Conservation (phyloP, 371 early-diverging fungal genomes). For the Mortierella sp. region DNA sequence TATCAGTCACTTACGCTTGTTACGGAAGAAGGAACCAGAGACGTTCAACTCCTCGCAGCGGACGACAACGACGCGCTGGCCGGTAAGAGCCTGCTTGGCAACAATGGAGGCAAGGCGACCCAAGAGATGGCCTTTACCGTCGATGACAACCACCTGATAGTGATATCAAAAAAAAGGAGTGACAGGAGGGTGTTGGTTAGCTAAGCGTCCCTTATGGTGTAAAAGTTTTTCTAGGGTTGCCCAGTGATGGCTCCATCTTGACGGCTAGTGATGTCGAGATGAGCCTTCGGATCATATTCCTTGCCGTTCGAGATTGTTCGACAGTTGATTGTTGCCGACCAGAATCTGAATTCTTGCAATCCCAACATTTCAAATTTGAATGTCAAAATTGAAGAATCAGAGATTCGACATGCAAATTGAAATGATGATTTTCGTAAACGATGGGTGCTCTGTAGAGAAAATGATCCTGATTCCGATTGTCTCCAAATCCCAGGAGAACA, state of each 20-base stretch:
- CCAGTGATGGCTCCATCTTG: no score
- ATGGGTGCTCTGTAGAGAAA: neutral
- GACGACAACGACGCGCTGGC: slow-evolving; percentile 98
- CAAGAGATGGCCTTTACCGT: slow-evolving; percentile 99
- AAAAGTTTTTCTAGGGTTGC: no score
- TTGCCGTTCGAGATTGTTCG: no score
- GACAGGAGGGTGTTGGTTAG: no score
- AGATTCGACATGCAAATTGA: slow-evolving; percentile 6
- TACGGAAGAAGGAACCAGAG: slow-evolving; percentile 98
- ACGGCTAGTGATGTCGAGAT: neutral
- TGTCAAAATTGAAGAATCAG: slow-evolving; percentile 14
- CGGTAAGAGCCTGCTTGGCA: slow-evolving; percentile 98
- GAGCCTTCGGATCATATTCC: no score
- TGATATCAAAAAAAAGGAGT: no score
- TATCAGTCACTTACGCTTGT: slow-evolving; percentile 86
- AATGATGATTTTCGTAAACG: slow-evolving; percentile 9
- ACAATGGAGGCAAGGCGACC: slow-evolving; percentile 99
- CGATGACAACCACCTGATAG: slow-evolving; percentile 98
- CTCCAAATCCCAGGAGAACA: neutral
- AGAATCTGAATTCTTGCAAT: neutral
- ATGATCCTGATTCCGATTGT: neutral
- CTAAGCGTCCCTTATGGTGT: no score
- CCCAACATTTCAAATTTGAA: slow-evolving; percentile 4
- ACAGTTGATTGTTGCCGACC: no score
- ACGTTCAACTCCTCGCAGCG: slow-evolving; percentile 98